Evolutionary conservation across 768 basidiomycete genomes (phyloP), one percentile per base, ranked within the genome.

Genomic region (Trametes coccinea): DNA sequence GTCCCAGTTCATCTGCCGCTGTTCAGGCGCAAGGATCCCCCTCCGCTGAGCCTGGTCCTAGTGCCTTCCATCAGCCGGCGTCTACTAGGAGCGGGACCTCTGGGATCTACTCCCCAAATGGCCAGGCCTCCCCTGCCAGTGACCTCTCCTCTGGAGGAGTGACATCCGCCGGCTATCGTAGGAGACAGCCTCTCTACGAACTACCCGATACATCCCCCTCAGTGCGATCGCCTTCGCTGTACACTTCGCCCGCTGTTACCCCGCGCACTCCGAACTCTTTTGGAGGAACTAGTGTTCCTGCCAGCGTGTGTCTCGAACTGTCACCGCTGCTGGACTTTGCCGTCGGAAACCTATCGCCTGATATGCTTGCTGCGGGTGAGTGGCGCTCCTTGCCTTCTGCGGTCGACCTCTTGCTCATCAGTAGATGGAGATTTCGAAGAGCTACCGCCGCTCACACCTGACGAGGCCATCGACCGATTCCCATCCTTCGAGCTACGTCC

Each of bases 261-360:
- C 41, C 56, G 7, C 47, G 33, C 22, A 59, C 56, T 8, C 56
- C 62, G 4, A 52, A 17, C 57, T 56, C 54, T 22, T 30, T 54
- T 8, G 51, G 53, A 13, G 62, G 57, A 10, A 34, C 53, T 6
- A 63, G 57, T 39, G 27, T 63, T 3, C 57, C 57, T 3, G 50
- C 47, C 9, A 63, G 62, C 53, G 46, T 55, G 27, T n/a, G 17
- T 16, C 57, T 56, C 14, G 62, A 54, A 6, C 17, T 51, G 2
- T 58, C 62, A 11, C 57, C 62, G 37, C 41, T 31, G n/a, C 30
- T 59, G 37, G 57, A 30, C 14, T 55, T 45, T n/a, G 50, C n/a
- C 52, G 49, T 2, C 48, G 48, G 10, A 50, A 58, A 5, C 34
- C 34, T 37, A 51, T 63, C 62, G 3, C 62, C 62, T 14, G 33